Conservation (phyloP, 108 stramenopile species). For the Aureococcus anophagefferens region DNA sequence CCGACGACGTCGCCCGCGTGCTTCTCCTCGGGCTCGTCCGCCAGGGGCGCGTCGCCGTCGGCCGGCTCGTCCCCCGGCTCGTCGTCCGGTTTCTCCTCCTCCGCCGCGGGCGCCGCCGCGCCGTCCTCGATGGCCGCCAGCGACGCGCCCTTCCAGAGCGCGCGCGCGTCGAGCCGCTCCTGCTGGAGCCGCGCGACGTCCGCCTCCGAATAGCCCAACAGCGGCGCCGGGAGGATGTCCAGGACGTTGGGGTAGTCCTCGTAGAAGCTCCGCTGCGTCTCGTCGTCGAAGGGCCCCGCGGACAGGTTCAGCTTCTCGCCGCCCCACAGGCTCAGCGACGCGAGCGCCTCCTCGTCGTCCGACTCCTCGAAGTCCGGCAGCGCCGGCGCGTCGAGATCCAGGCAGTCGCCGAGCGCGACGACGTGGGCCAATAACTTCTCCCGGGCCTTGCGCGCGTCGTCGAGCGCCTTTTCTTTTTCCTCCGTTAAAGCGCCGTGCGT, state of each 20-base stretch:
- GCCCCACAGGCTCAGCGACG: slow-evolving; percentile 62
- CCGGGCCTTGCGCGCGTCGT: slow-evolving; percentile 64
- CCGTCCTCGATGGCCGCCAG: slow-evolving; percentile 19
- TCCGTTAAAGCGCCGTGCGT: slow-evolving; percentile 72
- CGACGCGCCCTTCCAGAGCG: slow-evolving; percentile 6
- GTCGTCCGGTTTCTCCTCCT: no score
- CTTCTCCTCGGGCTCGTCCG: slow-evolving; percentile 56
- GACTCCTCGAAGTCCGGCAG: slow-evolving; percentile 60
- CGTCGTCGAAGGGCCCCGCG: slow-evolving; percentile 82
- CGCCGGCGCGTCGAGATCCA: slow-evolving; percentile 56
- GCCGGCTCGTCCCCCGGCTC: slow-evolving; percentile 35
- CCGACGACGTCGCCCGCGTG: slow-evolving; percentile 71
- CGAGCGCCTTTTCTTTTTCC: slow-evolving; percentile 71
- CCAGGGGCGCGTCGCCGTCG: slow-evolving; percentile 29
- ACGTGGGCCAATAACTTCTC: slow-evolving; percentile 69
- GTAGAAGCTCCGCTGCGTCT: slow-evolving; percentile 78
- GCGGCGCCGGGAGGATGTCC: slow-evolving; percentile 68
- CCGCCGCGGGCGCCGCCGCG: slow-evolving; percentile 27
- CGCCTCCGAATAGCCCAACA: slow-evolving; percentile 63
- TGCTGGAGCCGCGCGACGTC: slow-evolving; percentile 61
- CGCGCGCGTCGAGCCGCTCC: slow-evolving; percentile 11
- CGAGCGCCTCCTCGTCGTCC: slow-evolving; percentile 34
- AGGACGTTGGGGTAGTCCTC: slow-evolving; percentile 84
- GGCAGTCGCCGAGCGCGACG: slow-evolving; percentile 57
- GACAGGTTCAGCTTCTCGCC: slow-evolving; percentile 44